A percentile compares a stretch with the other conserved stretches of the same genome.
Evolutionary conservation across 495 filamentous ascomycete genomes (phyloP).

Genomic region (Astrothelium macrocarpum): DNA sequence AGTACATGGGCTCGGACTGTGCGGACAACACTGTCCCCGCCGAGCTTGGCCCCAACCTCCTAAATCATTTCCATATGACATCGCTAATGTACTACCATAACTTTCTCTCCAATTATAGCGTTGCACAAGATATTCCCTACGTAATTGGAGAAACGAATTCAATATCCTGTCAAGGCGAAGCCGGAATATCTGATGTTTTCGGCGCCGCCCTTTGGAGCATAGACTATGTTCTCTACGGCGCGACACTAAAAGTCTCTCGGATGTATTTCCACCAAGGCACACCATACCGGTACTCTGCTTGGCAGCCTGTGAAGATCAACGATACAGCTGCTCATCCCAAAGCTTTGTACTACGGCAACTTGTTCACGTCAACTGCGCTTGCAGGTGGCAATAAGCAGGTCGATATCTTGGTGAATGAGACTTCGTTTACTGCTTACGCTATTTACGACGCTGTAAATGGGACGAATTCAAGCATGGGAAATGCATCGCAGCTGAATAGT

Average conservation of each 20-base stretch:
- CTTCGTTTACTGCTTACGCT: constrained; percentile 16
- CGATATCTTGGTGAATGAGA: constrained; percentile 19
- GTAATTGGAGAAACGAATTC: constrained; percentile 27
- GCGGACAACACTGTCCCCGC: constrained; percentile 1
- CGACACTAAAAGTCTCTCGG: constrained; percentile 13
- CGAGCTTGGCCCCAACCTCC: neutral
- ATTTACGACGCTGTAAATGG: constrained; percentile 10
- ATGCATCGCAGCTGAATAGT: neutral
- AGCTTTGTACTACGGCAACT: constrained; percentile 23
- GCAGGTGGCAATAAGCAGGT: constrained; percentile 22
- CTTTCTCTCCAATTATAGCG: constrained; percentile 13
- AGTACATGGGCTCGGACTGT: constrained; percentile 22
- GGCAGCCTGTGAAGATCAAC: constrained; percentile 19
- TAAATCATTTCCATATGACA: constrained; percentile 10
- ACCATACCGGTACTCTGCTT: constrained; percentile 22
- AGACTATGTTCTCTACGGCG: constrained; percentile 24
- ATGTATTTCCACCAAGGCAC: constrained; percentile 25
- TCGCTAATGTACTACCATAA: constrained; percentile 18
- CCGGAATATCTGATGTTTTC: constrained; percentile 21
- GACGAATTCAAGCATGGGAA: neutral
- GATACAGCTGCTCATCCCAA: constrained; percentile 12
- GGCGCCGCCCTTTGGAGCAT: constrained; percentile 24
- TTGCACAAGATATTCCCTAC: constrained; percentile 12
- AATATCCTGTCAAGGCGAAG: constrained; percentile 17
- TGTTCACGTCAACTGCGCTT: constrained; percentile 16